Conservation (phyloP, 768 basidiomycete genomes). For the Pleurotus ostreatus region DNA sequence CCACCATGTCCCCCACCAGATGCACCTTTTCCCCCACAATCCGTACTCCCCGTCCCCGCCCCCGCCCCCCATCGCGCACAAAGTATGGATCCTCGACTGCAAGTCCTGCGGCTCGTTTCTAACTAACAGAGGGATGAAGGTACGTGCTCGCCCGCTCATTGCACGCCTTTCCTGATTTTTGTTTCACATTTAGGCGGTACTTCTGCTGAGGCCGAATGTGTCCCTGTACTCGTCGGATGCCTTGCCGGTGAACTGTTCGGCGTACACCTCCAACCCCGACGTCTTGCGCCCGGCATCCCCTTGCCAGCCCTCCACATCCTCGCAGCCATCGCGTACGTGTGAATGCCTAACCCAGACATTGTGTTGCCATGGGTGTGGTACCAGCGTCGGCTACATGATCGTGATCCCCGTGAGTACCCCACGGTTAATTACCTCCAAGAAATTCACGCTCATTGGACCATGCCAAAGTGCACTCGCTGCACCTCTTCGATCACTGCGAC, state of each 20-base stretch:
- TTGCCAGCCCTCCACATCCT: constrained; percentile 30
- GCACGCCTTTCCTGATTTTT: constrained; percentile 9
- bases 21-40: constrained; percentile 32
- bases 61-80: constrained; percentile 51
- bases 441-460: constrained; percentile 4
- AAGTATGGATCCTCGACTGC: constrained; percentile 82
- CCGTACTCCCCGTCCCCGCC: constrained; percentile 38
- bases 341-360: constrained; percentile 83
- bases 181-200: constrained; percentile 56
- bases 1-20: constrained; percentile 13
- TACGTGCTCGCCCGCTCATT: constrained; percentile 17
- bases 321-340: constrained; percentile 54
- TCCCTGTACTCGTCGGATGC: constrained; percentile 84
- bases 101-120: constrained; percentile 68
- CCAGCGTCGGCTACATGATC: constrained; percentile 75
- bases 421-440: neutral
- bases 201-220: constrained; percentile 77
- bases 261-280: constrained; percentile 48
- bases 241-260: constrained; percentile 72
- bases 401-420: constrained; percentile 50
- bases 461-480: constrained; percentile 58
- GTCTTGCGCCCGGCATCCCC: constrained; percentile 27
- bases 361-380: constrained; percentile 77
- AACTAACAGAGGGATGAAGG: constrained; percentile 86
- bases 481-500: constrained; percentile 64